These are phyloP conservation scores for Trichoderma oligosporum DNA, from an alignment of 2,329 filamentous ascomycete genomes.

Conservation along the genomic window DNA sequence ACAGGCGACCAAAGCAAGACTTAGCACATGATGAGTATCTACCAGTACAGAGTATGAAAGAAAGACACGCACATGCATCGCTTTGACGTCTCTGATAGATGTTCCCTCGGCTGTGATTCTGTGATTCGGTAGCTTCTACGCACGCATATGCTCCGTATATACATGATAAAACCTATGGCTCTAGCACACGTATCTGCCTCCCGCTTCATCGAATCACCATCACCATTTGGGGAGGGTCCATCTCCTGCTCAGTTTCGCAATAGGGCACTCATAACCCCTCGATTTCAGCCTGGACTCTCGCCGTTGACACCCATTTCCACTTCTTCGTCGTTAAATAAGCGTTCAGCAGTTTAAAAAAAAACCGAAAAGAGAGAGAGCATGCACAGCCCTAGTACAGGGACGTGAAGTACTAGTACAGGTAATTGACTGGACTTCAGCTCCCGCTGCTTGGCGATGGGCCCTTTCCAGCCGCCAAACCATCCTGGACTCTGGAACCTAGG, in stretches of 20 bases:
- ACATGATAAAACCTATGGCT: neutral
- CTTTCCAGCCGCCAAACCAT: conserved; percentile 13
- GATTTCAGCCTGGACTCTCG: neutral
- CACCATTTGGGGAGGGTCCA: neutral
- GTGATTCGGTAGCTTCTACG: neutral
- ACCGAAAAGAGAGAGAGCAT: conserved; percentile 2
- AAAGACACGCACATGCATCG: conserved; percentile 8
- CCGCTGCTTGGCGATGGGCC: conserved; percentile 14
- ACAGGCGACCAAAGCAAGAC: neutral
- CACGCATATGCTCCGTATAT: too few species aligned
- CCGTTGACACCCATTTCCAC: neutral
- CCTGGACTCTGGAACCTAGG: conserved; percentile 10
- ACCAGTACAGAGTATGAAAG: too few species aligned
- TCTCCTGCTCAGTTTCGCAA: neutral
- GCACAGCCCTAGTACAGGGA: neutral
- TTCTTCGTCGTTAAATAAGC: conserved; percentile 6
- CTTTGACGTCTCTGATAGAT: neutral
- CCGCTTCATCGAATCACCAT: neutral
- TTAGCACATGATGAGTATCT: conserved; percentile 10
- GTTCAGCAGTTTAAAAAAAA: conserved; percentile 4
- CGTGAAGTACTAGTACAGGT: neutral
- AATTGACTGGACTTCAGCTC: conserved; percentile 2
- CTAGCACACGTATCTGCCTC: conserved; percentile 2
- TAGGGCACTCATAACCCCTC: conserved; percentile 10
- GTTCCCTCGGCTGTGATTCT: conserved; percentile 18